These are phyloP conservation scores for Cafeteria roenbergensis DNA, from an alignment of 108 stramenopile genomes.

Conservation along the genomic window DNA sequence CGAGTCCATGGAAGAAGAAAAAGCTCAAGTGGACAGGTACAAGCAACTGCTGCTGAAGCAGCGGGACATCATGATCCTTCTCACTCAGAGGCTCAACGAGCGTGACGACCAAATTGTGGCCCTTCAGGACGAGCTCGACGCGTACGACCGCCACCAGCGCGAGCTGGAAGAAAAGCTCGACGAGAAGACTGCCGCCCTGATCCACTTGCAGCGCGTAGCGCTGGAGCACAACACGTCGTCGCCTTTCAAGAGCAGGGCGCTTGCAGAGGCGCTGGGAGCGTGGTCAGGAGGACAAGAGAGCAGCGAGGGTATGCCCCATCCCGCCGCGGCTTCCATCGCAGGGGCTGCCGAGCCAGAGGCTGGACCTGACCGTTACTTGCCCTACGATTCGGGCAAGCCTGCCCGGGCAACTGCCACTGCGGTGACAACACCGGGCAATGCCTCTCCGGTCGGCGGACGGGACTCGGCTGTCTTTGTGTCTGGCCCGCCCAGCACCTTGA, in stretches of 20 bases:
- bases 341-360: neutral
- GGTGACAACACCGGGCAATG: neutral
- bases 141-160: conserved; percentile 42
- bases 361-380: neutral
- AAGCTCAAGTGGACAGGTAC: conserved; percentile 52
- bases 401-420: neutral
- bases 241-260: neutral
- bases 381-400: neutral
- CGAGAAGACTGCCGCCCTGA: conserved; percentile 43
- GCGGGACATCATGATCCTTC: conserved; percentile 58
- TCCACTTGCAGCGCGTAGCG: conserved; percentile 42
- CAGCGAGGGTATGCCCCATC: neutral
- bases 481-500: neutral
- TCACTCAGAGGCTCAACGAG: conserved; percentile 54
- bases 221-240: conserved; percentile 19
- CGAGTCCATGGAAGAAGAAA: conserved; percentile 48
- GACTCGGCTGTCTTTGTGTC: neutral
- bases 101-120: conserved; percentile 49
- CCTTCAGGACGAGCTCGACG: conserved; percentile 56
- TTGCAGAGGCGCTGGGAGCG: conserved; percentile 11
- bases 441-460: neutral
- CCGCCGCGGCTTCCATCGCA: neutral
- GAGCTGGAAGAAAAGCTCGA: conserved; percentile 49
- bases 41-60: conserved; percentile 55
- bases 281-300: neutral